Evolutionary conservation across 768 basidiomycete genomes (phyloP), one percentile per base, ranked within the genome.

Genomic region (Boletus subcaerulescens): DNA sequence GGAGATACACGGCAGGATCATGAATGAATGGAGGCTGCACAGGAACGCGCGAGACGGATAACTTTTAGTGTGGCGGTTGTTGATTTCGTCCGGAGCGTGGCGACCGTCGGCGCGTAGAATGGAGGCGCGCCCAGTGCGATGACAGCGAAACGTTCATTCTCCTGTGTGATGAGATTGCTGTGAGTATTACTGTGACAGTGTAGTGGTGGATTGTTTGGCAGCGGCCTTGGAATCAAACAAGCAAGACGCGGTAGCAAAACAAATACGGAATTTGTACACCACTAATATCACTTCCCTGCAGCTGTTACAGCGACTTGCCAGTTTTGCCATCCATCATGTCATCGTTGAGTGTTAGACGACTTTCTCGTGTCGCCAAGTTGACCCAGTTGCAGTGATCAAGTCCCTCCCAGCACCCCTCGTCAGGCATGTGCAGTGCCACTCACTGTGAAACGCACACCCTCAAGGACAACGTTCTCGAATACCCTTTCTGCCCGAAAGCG

Each of bases 401-500:
- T 39, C 24, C 53, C 59, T 45, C 58, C 70, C 31, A 58, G 54
- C 33, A 68, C 66, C 32, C 69, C 69, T 15, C 66, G 50, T 53
- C 64, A 57, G 17, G 45, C 55, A 58, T 70, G 62, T 56, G 54
- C 53, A 31, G 67, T 55, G 57, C 60, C 65, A 64, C 60, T 52
- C 62, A 31, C 22, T 24, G 22, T 69, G 65, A 76, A 76, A 49
- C 75, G 76, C 7, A 67, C 69, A 7, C 65, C 71, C 9, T 74
- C 75, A 29, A 68, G 69, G 52, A 64, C 70, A 29, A 76, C 72
- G 13, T 66, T 74, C 41, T 74, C 74, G 9, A 75, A 73, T 51
- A 65, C 72, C 38, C 76, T 73, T 26, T 78, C 78, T 7, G 56
- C 66, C 42, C 50, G 71, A 49, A 80, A 80, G 57, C 65, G 76